Conservation (phyloP, 2,329 filamentous ascomycete genomes). For the Hirsutella rhossiliensis region DNA sequence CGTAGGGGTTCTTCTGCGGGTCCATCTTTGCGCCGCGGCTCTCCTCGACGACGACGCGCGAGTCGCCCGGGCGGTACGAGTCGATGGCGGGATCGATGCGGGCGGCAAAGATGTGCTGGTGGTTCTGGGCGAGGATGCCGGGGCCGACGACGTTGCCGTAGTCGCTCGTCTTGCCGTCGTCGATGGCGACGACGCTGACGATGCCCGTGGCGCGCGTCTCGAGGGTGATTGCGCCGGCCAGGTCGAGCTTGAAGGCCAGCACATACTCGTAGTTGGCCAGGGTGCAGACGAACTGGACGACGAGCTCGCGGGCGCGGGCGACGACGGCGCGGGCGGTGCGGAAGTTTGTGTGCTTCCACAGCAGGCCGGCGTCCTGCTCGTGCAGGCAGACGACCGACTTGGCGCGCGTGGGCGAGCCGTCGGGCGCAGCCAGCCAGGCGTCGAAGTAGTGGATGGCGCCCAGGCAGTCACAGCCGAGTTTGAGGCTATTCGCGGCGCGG, state of each 20-base stretch:
- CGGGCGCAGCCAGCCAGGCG: slow-evolving; percentile 35
- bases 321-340: slow-evolving; percentile 51
- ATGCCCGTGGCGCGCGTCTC: slow-evolving; percentile 57
- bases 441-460: slow-evolving; percentile 56
- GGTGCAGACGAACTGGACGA: slow-evolving; percentile 58
- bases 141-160: slow-evolving; percentile 53
- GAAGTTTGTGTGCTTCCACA: slow-evolving; percentile 62
- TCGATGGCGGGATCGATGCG: slow-evolving; percentile 56
- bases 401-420: slow-evolving; percentile 38
- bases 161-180: slow-evolving; percentile 34
- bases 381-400: slow-evolving; percentile 56
- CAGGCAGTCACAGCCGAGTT: slow-evolving; percentile 58
- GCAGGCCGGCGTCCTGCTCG: slow-evolving; percentile 58
- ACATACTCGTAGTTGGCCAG: slow-evolving; percentile 59
- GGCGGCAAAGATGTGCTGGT: slow-evolving; percentile 57
- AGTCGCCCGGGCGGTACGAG: slow-evolving; percentile 28
- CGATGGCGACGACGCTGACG: slow-evolving; percentile 47
- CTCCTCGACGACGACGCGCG: slow-evolving; percentile 34
- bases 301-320: slow-evolving; percentile 46
- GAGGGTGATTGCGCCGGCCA: slow-evolving; percentile 46
- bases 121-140: slow-evolving; percentile 54
- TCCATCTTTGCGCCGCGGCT: slow-evolving; percentile 25
- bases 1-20: slow-evolving; percentile 43
- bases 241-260: slow-evolving; percentile 43
- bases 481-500: slow-evolving; percentile 54